phyloP scores from a whole-genome alignment of 176 grass and related monocot species.

The Avena eriantha region DNA sequence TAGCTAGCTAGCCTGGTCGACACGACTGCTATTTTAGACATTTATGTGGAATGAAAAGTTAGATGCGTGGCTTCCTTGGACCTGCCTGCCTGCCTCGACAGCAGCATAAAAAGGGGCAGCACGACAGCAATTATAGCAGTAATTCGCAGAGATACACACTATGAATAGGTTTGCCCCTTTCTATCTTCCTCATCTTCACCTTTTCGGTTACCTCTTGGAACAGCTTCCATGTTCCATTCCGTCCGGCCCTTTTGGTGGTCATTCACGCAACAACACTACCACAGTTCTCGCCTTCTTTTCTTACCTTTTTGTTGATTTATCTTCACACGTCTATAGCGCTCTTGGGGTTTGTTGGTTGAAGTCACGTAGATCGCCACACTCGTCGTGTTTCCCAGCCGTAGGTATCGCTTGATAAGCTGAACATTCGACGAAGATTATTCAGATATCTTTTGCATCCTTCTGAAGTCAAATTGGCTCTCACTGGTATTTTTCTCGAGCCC shows the following conservation, averaged over 20 bases:
- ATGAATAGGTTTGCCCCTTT: conserved; percentile 27
- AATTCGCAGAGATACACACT: conserved; percentile 29
- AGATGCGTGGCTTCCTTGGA: conserved; percentile 42
- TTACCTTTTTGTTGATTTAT: background rate
- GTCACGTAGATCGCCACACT: no score
- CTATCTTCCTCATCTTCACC: background rate
- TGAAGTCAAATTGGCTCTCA: background rate
- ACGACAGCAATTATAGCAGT: conserved; percentile 44
- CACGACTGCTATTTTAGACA: conserved; percentile 55
- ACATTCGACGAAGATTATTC: background rate
- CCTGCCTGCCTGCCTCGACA: conserved; percentile 27
- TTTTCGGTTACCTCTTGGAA: conserved; percentile 1
- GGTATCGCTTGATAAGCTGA: no score
- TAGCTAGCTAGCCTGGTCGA: conserved; percentile 38
- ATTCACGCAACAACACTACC: background rate
- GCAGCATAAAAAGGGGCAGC: conserved; percentile 47
- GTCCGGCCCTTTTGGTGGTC: conserved; percentile 12
- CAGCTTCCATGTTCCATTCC: conserved; percentile 31
- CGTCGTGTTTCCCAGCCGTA: no score
- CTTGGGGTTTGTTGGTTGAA: background rate
- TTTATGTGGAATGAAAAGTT: conserved; percentile 63
- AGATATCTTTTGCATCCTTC: background rate
- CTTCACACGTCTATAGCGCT: background rate
- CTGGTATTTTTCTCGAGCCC: background rate
- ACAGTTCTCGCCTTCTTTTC: background rate